Evolutionary conservation across 192 early-diverging fungal species (phyloP), one percentile per base, ranked within the genome.

Genomic region (Gonapodya prolifera): DNA sequence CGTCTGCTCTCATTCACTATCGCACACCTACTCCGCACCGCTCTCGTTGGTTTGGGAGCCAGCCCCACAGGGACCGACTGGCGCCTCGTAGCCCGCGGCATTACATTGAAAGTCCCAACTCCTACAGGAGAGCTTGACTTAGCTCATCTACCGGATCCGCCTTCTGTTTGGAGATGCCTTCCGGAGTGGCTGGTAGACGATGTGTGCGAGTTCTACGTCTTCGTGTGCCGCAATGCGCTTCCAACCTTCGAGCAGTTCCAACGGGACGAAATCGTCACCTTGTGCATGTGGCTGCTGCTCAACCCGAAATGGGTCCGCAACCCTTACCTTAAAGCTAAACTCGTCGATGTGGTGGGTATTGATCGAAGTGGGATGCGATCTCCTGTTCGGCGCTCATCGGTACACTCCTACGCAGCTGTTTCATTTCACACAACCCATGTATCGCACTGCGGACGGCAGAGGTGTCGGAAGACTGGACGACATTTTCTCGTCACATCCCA

Each of bases 121-220:
- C n/a, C n/a, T n/a, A n/a, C n/a, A n/a, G 83, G 80, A 0, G 71
- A 82, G 31, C 84, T 85, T n/a, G 82, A 84, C 35, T 33, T 61
- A 30, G 45, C 8, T 8, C 45, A 69, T 8, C 45, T 69, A n/a
- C 13, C 13, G 45, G 45, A 69, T 8, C 45, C 45, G 45, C 13
- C 8, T n/a, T 8, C 13, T 8, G n/a, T 8, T 8, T 69, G 45
- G 45, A 69, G n/a, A n/a, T 8, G 90, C 80, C 87, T 98, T 1
- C 97, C 97, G 17, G 95, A 99, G 81, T 97, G 91, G 83, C 91
- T 98, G 33, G 80, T 98, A 33, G 95, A 97, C 80, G 97, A 99
- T 80, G 86, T 94, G 69, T 86, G 91, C 35, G 94, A 61, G 45
- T 61, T 79, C 83, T 79, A 36, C 2, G 28, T 79, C n/a, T 30